These are phyloP conservation scores for Buxus sempervirens DNA, from an alignment of 164 flowering plant species.

Conservation along the genomic window DNA sequence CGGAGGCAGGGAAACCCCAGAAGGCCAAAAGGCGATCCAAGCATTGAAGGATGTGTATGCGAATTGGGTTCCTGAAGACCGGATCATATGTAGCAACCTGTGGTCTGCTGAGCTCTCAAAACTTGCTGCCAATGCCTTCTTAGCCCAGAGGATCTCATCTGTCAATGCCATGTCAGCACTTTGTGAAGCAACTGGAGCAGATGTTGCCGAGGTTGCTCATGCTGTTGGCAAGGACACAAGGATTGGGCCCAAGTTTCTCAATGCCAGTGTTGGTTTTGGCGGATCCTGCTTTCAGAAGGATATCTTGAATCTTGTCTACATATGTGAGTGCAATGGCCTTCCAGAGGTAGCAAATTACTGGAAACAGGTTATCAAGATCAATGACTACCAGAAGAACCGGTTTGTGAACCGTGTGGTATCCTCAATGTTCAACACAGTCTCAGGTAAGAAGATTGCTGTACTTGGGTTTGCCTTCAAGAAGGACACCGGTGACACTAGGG, in stretches of 20 bases:
- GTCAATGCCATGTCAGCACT: conserved; percentile 70
- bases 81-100: conserved; percentile 50
- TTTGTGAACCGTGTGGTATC: conserved; percentile 57
- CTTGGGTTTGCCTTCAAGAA: conserved; percentile 69
- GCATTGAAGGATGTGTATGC: conserved; percentile 50
- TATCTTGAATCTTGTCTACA: conserved; percentile 57
- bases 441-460: conserved; percentile 53
- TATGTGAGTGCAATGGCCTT: conserved; percentile 67
- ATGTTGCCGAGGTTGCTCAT: conserved; percentile 49
- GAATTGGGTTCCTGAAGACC: conserved; percentile 59
- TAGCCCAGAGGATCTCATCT: conserved; percentile 66
- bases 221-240: conserved; percentile 60
- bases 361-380: conserved; percentile 60
- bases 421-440: conserved; percentile 65
- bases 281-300: conserved; percentile 70
- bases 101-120: conserved; percentile 78
- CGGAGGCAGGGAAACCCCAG: conserved; percentile 66
- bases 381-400: conserved; percentile 60
- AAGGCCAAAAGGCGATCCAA: conserved; percentile 46
- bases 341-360: conserved; percentile 66
- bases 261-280: conserved; percentile 68
- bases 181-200: conserved; percentile 66
- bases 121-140: conserved; percentile 70
- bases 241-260: conserved; percentile 61
- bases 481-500: no score